phyloP scores from a whole-genome alignment of 2,329 filamentous ascomycete genomes.

The Verticillium tricorpus region DNA sequence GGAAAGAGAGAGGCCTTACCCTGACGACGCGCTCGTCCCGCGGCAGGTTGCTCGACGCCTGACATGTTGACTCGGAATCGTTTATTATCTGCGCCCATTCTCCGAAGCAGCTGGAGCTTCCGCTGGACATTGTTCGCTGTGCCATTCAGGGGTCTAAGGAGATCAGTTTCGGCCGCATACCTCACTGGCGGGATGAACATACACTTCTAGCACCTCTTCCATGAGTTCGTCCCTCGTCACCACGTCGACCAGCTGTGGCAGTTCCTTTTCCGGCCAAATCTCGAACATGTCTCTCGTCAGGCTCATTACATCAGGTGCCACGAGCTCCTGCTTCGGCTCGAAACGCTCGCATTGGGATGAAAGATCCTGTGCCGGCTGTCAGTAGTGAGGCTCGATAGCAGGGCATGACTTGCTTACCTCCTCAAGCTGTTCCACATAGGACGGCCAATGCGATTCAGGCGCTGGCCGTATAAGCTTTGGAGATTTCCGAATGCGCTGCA shows the following conservation, averaged over 20 bases:
- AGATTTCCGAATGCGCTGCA: slow-evolving; percentile 11
- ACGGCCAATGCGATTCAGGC: slow-evolving; percentile 28
- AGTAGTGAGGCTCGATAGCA: not conserved
- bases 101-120: slow-evolving; percentile 14
- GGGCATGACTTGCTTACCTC: slow-evolving; percentile 17
- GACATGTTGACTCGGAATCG: slow-evolving; percentile 18
- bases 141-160: slow-evolving; percentile 6
- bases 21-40: slow-evolving; percentile 7
- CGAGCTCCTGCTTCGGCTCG: slow-evolving; percentile 14
- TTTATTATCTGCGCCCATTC: slow-evolving; percentile 18
- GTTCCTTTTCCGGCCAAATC: slow-evolving; percentile 25
- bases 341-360: slow-evolving; percentile 21
- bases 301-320: slow-evolving; percentile 14
- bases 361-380: slow-evolving; percentile 16
- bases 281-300: slow-evolving; percentile 19
- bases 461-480: slow-evolving; percentile 8
- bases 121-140: slow-evolving; percentile 8
- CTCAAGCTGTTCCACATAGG: slow-evolving; percentile 24
- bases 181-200: not conserved
- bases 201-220: slow-evolving; percentile 22
- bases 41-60: slow-evolving; percentile 7
- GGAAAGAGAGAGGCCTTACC: slow-evolving; percentile 1
- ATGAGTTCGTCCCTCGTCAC: slow-evolving; percentile 26
- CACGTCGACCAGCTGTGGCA: slow-evolving; percentile 21
- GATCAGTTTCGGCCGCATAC: not conserved